These are phyloP conservation scores for Ophiobolus disseminans DNA, from an alignment of 2,329 filamentous ascomycete species.

Conservation along the genomic window DNA sequence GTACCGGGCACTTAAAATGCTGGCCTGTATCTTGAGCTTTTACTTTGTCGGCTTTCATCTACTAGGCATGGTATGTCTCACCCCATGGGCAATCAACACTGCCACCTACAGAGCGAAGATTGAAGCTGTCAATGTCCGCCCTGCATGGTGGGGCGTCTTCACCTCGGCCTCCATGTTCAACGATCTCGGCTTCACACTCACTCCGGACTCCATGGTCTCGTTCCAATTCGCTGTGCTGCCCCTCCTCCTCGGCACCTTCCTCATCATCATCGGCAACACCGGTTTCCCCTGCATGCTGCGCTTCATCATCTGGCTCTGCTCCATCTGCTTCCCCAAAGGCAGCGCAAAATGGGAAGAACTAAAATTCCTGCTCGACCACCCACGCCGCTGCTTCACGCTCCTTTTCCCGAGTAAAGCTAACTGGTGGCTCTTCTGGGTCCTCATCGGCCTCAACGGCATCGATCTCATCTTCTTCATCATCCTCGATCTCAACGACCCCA, in stretches of 20 bases:
- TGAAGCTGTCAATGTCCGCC: constrained; percentile 65
- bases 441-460: constrained; percentile 80
- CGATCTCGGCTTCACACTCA: constrained; percentile 92
- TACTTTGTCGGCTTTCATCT: constrained; percentile 88
- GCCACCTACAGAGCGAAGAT: constrained; percentile 68
- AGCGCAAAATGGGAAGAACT: constrained; percentile 88
- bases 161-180: constrained; percentile 89
- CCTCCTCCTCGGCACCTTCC: constrained; percentile 78
- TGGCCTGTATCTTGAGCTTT: constrained; percentile 75
- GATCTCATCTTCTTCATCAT: constrained; percentile 93
- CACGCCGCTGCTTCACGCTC: constrained; percentile 92
- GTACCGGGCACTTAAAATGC: constrained; percentile 87
- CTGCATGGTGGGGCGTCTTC: constrained; percentile 92
- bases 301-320: constrained; percentile 85
- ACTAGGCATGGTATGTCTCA: constrained; percentile 73
- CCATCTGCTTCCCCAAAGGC: constrained; percentile 68
- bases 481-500: constrained; percentile 78
- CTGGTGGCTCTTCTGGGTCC: constrained; percentile 93
- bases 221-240: constrained; percentile 80
- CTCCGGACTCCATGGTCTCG: constrained; percentile 90
- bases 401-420: constrained; percentile 89
- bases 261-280: constrained; percentile 94
- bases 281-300: constrained; percentile 94
- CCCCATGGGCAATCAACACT: constrained; percentile 79
- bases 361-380: constrained; percentile 89